These are phyloP conservation scores for Suillus weaverae DNA, from an alignment of 768 basidiomycete genomes.

Conservation along the genomic window DNA sequence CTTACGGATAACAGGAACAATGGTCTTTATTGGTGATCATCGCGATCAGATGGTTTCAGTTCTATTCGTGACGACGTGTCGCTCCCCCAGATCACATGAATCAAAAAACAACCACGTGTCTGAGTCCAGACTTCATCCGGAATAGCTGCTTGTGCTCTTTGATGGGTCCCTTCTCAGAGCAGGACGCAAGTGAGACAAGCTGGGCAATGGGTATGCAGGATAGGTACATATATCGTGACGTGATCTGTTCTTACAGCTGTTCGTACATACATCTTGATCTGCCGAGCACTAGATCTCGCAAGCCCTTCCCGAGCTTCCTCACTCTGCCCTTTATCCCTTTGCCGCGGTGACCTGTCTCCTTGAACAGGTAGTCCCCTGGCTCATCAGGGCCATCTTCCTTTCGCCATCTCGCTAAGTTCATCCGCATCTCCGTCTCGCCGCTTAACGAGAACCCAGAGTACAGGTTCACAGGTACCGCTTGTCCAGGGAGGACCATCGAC, in stretches of 20 bases:
- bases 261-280: slow-evolving; percentile 16
- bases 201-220: background rate
- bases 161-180: background rate
- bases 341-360: slow-evolving; percentile 22
- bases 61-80: background rate
- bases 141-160: background rate
- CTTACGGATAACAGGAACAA: background rate
- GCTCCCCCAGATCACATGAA: slow-evolving; percentile 2
- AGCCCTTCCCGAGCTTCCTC: slow-evolving; percentile 30
- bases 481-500: slow-evolving; percentile 28
- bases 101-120: background rate
- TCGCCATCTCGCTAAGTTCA: slow-evolving; percentile 48
- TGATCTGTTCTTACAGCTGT: slow-evolving; percentile 1
- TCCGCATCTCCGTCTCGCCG: slow-evolving; percentile 58
- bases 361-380: slow-evolving; percentile 32
- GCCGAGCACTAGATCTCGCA: slow-evolving; percentile 33
- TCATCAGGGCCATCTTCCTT: slow-evolving; percentile 30
- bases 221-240: background rate
- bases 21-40: background rate
- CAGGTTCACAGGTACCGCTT: slow-evolving; percentile 17
- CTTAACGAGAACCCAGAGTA: slow-evolving; percentile 53
- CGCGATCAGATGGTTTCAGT: background rate
- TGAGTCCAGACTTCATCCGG: background rate
- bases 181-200: background rate
- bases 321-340: slow-evolving; percentile 27